Conservation (phyloP, 148 eudicot species). For the Polygonum maritimum region DNA sequence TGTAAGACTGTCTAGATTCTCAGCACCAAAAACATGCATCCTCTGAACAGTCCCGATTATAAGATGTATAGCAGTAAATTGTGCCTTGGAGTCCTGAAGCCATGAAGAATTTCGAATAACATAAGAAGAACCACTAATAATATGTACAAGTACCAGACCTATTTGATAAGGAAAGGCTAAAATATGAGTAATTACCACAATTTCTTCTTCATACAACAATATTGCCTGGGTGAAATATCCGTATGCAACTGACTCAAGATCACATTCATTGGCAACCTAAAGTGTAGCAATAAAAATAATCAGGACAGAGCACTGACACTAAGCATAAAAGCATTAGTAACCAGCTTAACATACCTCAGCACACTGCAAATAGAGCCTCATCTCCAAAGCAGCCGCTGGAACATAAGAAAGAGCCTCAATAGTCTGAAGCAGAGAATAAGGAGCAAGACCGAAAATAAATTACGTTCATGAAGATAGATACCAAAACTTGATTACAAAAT, state of each 20-base stretch:
- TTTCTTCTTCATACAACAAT: conserved; percentile 88
- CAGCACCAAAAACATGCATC: conserved; percentile 84
- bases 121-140: neutral
- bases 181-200: conserved; percentile 54
- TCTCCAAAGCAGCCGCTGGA: conserved; percentile 83
- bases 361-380: conserved; percentile 88
- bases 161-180: conserved; percentile 6
- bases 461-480: neutral
- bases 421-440: conserved; percentile 10
- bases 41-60: conserved; percentile 93
- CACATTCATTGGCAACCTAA: conserved; percentile 92
- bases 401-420: conserved; percentile 71
- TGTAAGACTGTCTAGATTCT: conserved; percentile 87
- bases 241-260: conserved; percentile 91
- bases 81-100: conserved; percentile 89
- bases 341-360: conserved; percentile 62
- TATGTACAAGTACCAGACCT: neutral
- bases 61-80: conserved; percentile 95
- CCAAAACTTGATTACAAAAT: neutral
- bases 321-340: neutral
- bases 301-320: neutral
- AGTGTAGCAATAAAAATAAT: conserved; percentile 13
- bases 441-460: neutral
- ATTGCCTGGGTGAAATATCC: conserved; percentile 92
- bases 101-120: conserved; percentile 8